These are phyloP conservation scores for Thelonectria rubi DNA, from an alignment of 2,329 filamentous ascomycete genomes.

Conservation along the genomic window DNA sequence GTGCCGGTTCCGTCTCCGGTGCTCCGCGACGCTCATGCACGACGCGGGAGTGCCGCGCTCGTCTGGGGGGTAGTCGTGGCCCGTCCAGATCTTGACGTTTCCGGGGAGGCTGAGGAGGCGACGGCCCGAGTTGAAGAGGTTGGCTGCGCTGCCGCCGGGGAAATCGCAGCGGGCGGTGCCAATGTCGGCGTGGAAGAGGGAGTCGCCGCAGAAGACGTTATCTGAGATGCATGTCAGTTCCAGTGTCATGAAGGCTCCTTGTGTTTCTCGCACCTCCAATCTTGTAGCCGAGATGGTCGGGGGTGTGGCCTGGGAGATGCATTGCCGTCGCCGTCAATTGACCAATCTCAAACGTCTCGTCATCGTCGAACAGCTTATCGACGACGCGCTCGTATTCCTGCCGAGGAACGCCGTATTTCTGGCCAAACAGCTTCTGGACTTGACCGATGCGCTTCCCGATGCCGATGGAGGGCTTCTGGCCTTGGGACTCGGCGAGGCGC, in stretches of 20 bases:
- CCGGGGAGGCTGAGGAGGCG: constrained; percentile 54
- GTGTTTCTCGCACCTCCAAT: constrained; percentile 53
- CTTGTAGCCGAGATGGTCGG: constrained; percentile 67
- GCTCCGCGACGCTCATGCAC: constrained; percentile 56
- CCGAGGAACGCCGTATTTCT: constrained; percentile 55
- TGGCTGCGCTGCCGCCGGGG: constrained; percentile 57
- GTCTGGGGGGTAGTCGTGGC: constrained; percentile 62
- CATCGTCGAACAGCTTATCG: constrained; percentile 62
- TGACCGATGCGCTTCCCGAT: constrained; percentile 63
- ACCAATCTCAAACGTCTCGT: constrained; percentile 63
- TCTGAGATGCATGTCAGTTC: constrained; percentile 31
- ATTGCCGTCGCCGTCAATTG: constrained; percentile 55
- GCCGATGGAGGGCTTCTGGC: constrained; percentile 54
- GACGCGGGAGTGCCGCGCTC: constrained; percentile 48
- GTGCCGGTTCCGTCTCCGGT: constrained; percentile 59
- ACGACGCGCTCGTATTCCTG: constrained; percentile 59
- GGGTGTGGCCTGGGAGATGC: constrained; percentile 68
- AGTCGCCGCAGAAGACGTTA: constrained; percentile 63
- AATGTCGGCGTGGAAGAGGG: constrained; percentile 61
- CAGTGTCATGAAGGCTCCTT: background rate
- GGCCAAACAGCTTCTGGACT: constrained; percentile 61
- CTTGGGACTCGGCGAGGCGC: constrained; percentile 49
- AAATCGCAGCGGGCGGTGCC: constrained; percentile 65
- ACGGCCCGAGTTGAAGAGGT: constrained; percentile 55
- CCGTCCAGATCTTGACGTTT: constrained; percentile 60